phyloP scores from a whole-genome alignment of 495 filamentous ascomycete species.

The Amniculicola lignicola region DNA sequence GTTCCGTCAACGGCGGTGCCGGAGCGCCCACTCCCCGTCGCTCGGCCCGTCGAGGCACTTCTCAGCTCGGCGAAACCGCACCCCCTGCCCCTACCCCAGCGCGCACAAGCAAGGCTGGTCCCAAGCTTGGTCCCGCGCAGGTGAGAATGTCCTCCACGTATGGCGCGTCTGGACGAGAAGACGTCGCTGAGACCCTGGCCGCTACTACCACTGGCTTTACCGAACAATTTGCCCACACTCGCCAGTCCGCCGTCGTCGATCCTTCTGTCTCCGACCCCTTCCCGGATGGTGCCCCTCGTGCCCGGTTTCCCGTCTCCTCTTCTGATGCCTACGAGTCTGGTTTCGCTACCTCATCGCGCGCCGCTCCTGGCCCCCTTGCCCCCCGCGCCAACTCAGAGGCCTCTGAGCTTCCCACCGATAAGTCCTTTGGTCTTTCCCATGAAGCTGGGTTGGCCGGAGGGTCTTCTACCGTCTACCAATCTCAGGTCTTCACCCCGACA shows the following conservation, averaged over 20 bases:
- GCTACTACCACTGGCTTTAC: conserved; percentile 19
- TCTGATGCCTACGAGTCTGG: not conserved
- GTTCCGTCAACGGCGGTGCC: too few species aligned
- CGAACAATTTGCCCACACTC: conserved; percentile 17
- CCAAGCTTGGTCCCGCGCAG: conserved; percentile 24
- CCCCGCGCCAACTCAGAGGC: too few species aligned
- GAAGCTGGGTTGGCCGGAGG: conserved; percentile 24
- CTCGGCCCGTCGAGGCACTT: conserved; percentile 1
- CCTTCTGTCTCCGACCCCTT: not conserved
- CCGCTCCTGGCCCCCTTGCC: too few species aligned
- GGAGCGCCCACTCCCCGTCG: too few species aligned
- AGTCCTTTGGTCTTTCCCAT: conserved; percentile 27
- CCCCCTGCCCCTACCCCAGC: conserved; percentile 2
- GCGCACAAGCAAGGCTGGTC: conserved; percentile 4
- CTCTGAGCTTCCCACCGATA: conserved; percentile 6
- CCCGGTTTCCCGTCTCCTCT: not conserved
- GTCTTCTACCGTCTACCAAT: too few species aligned
- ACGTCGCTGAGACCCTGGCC: conserved; percentile 12
- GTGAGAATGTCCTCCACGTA: conserved; percentile 22
- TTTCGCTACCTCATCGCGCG: too few species aligned
- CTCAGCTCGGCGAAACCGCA: not conserved
- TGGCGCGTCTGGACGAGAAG: conserved; percentile 11
- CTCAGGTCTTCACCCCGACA: too few species aligned
- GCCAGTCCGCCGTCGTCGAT: conserved; percentile 14
- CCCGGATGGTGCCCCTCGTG: not conserved